Base-by-base conservation (phyloP, 2,329 filamentous ascomycete genomes). In the Aureobasidium namibiae region DNA sequence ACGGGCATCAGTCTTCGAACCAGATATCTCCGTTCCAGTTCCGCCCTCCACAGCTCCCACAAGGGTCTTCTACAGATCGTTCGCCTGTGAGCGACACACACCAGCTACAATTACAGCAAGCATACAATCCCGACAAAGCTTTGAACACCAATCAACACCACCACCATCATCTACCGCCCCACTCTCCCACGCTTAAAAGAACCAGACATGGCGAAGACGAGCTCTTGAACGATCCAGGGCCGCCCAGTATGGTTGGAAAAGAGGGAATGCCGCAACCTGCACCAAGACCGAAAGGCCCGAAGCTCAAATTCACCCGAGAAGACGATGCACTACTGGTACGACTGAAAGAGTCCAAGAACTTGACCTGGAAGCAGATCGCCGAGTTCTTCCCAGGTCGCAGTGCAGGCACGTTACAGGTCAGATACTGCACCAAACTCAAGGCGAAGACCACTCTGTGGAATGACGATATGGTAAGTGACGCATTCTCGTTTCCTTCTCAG, bases 311-410 rank as follows among this genome's bases (percentile, higher is more conserved):
- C 70, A 96, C 91, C 0, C 85, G 89, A 10, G 91, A 95, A 72
- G 92, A 96, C 70, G 92, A 96, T 72, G 86, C 89, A 65, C 77
- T 95, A 49, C 79, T 96, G 57, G 86, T 96, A 60, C 89, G 95
- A 69, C 78, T 96, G 63, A 96, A 96, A 73, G 92, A 96, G 74
- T 92, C 94, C 69, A 95, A 94, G 73, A 92, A 90, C 69, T 78
- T 96, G 70, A 95, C 92, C 4, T 96, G 92, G 92, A 96, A 95
- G 75, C 92, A 96, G 78, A 96, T 96, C 68, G 90, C 91, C 60
- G 92, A 96, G 69, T 96, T 96, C 75, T 96, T 96, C 67, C 92
- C 92, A 0, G 92, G 91, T 1, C 81, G 92, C 60, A 94, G 89
- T 61, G 95, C 89, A 46, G 92, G 92, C 18, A 96, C 92, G 31